Conservation (phyloP, 306 rosid genomes). For the Rubus idaeus region DNA sequence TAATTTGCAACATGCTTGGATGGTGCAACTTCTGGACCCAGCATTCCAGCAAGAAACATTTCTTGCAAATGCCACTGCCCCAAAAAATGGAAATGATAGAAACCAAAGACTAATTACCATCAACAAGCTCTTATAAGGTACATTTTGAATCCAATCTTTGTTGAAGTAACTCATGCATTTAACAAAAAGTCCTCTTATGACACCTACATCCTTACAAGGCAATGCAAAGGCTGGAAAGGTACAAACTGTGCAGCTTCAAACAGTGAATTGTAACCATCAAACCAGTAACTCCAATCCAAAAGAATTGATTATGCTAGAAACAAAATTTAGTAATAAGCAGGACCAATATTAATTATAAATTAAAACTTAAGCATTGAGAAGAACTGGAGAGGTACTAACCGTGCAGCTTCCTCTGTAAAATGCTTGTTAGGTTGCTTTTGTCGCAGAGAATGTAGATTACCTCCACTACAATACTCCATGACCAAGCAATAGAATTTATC, state of each 20-base stretch:
- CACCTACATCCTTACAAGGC: slow-evolving; percentile 1
- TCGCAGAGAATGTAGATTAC: slow-evolving; percentile 85
- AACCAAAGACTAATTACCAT: slow-evolving; percentile 2
- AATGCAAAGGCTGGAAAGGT: not conserved
- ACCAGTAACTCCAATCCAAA: not conserved
- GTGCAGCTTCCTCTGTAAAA: slow-evolving; percentile 88
- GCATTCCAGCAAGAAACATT: not conserved
- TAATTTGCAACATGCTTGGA: not conserved
- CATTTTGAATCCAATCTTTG: not conserved
- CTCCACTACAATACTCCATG: slow-evolving; percentile 93
- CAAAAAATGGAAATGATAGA: not conserved
- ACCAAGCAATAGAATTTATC: slow-evolving; percentile 80
- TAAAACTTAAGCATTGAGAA: not conserved
- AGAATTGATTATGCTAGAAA: not conserved
- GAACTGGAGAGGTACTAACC: slow-evolving; percentile 42
- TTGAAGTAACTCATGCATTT: not conserved
- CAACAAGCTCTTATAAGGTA: not conserved
- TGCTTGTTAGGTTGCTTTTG: slow-evolving; percentile 88
- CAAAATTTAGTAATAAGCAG: not conserved
- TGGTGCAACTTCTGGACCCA: not conserved
- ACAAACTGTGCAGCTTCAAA: slow-evolving; percentile 8
- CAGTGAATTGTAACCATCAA: not conserved
- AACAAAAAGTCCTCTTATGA: not conserved
- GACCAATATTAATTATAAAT: not conserved
- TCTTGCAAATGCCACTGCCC: not conserved